phyloP scores from a whole-genome alignment of 208 protist species.

The Wallacemonas rigidus region DNA sequence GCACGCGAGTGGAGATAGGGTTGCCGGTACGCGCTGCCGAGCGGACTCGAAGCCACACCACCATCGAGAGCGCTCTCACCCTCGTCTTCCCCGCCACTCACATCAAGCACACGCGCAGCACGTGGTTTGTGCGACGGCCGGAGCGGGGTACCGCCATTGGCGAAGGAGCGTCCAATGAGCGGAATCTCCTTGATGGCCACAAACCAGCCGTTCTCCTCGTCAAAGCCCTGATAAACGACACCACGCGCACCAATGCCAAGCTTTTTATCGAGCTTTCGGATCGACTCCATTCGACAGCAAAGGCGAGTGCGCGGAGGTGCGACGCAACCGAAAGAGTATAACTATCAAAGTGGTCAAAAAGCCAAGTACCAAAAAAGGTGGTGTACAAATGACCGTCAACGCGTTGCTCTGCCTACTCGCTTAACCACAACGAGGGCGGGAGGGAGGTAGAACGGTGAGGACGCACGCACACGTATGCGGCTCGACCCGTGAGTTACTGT shows the following conservation, averaged over 20 bases:
- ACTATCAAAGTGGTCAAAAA: not conserved
- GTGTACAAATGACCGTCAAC: no score
- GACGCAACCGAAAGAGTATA: not conserved
- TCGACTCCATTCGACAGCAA: constrained; percentile 31
- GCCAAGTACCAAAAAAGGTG: not conserved
- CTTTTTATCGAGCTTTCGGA: constrained; percentile 71
- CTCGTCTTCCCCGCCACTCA: not conserved
- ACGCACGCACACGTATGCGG: no score
- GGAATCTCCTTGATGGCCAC: constrained; percentile 90
- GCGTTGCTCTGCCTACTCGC: no score
- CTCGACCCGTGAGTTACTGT: no score
- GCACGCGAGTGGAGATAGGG: no score
- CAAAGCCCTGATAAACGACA: constrained; percentile 83
- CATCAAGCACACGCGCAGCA: not conserved
- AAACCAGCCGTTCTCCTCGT: constrained; percentile 77
- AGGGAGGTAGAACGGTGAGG: no score
- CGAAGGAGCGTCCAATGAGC: constrained; percentile 40
- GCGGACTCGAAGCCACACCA: no score
- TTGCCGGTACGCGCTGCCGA: no score
- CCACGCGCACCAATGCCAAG: constrained; percentile 77
- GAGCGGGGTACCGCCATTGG: constrained; percentile 31
- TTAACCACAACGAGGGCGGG: no score
- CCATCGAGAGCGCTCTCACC: no score
- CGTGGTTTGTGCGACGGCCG: not conserved
- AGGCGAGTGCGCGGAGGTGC: not conserved